Conservation (phyloP, 192 early-diverging fungal species). For the Coemansia sp. region DNA sequence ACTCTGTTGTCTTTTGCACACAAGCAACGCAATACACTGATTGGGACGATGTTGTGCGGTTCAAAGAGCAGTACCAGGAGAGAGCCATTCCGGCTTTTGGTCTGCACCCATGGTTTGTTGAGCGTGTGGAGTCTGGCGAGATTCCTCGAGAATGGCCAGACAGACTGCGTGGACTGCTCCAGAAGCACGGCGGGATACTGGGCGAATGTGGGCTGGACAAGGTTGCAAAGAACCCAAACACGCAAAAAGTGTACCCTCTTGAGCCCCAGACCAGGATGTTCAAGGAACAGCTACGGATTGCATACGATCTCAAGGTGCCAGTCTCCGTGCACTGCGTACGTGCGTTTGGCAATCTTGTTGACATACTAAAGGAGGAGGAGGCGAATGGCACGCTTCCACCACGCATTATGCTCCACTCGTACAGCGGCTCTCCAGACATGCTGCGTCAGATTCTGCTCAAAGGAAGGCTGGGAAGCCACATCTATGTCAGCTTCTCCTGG, state of each 20-base stretch:
- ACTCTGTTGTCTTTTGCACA: constrained; percentile 27
- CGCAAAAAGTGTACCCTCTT: constrained; percentile 29
- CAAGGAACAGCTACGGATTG: constrained; percentile 69
- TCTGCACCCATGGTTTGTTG: constrained; percentile 55
- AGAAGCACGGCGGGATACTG: constrained; percentile 27
- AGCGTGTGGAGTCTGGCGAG: constrained; percentile 23
- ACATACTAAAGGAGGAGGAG: constrained; percentile 34
- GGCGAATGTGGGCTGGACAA: constrained; percentile 57
- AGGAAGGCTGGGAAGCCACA: constrained; percentile 42
- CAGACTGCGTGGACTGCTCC: constrained; percentile 28
- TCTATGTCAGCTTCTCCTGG: constrained; percentile 80
- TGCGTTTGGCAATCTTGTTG: constrained; percentile 63
- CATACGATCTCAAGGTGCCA: constrained; percentile 60
- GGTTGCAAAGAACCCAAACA: constrained; percentile 32
- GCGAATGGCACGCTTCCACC: constrained; percentile 55
- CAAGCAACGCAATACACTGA: constrained; percentile 46
- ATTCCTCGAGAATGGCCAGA: constrained; percentile 32
- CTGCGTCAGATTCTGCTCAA: constrained; percentile 45
- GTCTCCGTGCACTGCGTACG: constrained; percentile 82
- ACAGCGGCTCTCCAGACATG: constrained; percentile 75
- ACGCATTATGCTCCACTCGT: constrained; percentile 84
- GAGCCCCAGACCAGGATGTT: constrained; percentile 55
- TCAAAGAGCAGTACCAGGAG: constrained; percentile 16
- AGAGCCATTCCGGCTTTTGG: constrained; percentile 43
- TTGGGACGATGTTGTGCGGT: constrained; percentile 31